Percentiles rank a stretch among this genome's conserved stretches.
Conservation (phyloP, 202 grass and related monocot genomes). For the Setaria italica region DNA sequence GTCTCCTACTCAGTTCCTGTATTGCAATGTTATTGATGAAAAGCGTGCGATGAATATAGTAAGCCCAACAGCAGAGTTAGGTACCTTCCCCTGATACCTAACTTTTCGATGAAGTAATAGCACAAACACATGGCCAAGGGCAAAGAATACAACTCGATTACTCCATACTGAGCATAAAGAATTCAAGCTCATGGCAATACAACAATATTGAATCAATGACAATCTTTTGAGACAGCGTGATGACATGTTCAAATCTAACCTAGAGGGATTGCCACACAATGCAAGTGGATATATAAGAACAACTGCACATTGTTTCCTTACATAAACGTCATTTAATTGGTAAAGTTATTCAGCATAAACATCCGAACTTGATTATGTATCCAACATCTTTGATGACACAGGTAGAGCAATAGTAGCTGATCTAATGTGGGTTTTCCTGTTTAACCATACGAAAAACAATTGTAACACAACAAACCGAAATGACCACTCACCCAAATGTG, state of each 20-base stretch:
- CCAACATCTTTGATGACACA: background rate
- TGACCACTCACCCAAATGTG: constrained; percentile 72
- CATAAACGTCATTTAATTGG: background rate
- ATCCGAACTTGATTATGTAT: background rate
- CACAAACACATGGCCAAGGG: background rate
- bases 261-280: constrained; percentile 7
- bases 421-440: background rate
- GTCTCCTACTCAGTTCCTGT: background rate
- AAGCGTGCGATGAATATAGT: background rate
- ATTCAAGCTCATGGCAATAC: background rate
- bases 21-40: constrained; percentile 23
- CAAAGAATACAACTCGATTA: constrained; percentile 24
- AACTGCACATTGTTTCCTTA: background rate
- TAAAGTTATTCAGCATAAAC: background rate
- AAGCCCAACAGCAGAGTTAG: constrained; percentile 26
- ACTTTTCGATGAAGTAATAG: constrained; percentile 32
- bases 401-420: background rate
- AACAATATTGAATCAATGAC: constrained; percentile 13
- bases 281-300: background rate
- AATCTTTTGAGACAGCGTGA: background rate
- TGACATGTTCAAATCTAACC: background rate
- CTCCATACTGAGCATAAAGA: constrained; percentile 9
- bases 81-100: constrained; percentile 38
- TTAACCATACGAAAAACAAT: background rate
- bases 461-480: background rate